Evolutionary conservation across 441 rosid species (phyloP).

Genomic region (Viola pubescens): DNA sequence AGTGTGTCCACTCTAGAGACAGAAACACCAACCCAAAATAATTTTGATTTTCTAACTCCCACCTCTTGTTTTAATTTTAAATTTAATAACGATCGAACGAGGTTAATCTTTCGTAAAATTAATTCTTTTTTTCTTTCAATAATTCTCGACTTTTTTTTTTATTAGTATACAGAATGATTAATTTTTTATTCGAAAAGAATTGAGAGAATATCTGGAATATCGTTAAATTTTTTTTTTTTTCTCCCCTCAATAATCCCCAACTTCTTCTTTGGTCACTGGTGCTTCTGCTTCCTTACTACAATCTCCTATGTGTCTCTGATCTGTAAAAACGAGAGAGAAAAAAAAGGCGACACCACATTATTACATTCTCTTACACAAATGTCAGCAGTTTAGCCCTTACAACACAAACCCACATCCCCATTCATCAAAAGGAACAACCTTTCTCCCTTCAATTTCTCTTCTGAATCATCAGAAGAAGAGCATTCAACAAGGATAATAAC

Average conservation of each 20-base stretch:
- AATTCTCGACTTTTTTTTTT: too few species aligned
- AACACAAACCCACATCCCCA: not conserved
- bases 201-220: not conserved
- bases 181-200: too few species aligned
- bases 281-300: conserved; percentile 11
- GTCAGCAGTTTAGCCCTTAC: conserved; percentile 33
- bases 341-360: conserved; percentile 3
- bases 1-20: conserved; percentile 34
- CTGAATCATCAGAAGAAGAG: conserved; percentile 12
- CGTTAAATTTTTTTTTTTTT: not conserved
- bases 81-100: too few species aligned
- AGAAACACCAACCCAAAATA: conserved; percentile 30
- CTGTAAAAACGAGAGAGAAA: conserved; percentile 1
- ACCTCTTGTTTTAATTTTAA: not conserved
- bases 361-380: conserved; percentile 26
- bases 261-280: not conserved
- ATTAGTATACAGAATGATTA: too few species aligned
- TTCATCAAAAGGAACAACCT: not conserved
- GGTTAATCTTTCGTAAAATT: too few species aligned
- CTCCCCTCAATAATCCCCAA: not conserved
- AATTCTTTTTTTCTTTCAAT: too few species aligned
- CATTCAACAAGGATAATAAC: conserved; percentile 4
- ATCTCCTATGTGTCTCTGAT: not conserved
- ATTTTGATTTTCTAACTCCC: conserved; percentile 20
- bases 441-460: conserved; percentile 8